Evolutionary conservation across 306 rosid species (phyloP).

Genomic region (Sicyos baderoa): DNA sequence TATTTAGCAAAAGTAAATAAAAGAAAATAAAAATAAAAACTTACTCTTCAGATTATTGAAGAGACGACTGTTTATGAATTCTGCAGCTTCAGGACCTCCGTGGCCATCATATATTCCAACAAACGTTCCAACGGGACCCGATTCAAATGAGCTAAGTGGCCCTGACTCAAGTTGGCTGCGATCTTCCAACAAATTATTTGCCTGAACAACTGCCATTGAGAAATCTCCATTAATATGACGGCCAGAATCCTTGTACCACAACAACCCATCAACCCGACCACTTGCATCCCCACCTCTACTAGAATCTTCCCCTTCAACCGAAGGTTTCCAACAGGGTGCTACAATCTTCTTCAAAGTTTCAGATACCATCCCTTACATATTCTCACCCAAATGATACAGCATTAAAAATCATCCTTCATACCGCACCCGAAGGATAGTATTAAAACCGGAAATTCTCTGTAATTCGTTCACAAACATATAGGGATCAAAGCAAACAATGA

Average conservation of each 20-base stretch:
- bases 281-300: conserved; percentile 40
- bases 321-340: conserved; percentile 68
- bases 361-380: conserved; percentile 81
- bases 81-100: conserved; percentile 90
- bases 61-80: conserved; percentile 56
- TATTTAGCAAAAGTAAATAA: conserved; percentile 15
- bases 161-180: conserved; percentile 95
- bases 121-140: conserved; percentile 65
- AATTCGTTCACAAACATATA: conserved; percentile 34
- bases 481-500: conserved; percentile 36
- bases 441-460: conserved; percentile 31
- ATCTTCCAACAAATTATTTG: conserved; percentile 83
- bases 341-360: conserved; percentile 58
- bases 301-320: conserved; percentile 44
- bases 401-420: conserved; percentile 35
- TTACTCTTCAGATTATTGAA: conserved; percentile 63
- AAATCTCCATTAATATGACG: conserved; percentile 67
- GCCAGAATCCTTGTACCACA: conserved; percentile 82
- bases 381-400: conserved; percentile 60
- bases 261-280: conserved; percentile 67
- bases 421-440: conserved; percentile 28
- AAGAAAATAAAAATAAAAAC: too few species aligned
- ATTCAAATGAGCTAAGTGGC: conserved; percentile 43
- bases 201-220: conserved; percentile 98
- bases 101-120: conserved; percentile 94